Evolutionary conservation across 2,329 filamentous ascomycete species (phyloP).

Genomic region (Hypocreales sp.): DNA sequence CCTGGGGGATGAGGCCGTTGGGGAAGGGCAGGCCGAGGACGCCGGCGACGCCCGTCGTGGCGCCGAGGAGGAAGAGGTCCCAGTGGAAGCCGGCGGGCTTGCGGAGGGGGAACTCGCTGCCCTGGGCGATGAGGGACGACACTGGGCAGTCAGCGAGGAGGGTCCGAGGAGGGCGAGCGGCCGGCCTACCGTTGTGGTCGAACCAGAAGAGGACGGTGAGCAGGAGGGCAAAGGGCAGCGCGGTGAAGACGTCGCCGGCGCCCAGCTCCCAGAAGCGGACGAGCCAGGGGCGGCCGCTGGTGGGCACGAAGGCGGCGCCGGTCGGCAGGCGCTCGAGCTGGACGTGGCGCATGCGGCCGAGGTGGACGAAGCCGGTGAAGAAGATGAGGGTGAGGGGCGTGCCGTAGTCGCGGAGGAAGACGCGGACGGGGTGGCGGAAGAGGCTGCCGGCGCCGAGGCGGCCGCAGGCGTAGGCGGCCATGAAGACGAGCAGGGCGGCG

Average conservation of each 20-base stretch:
- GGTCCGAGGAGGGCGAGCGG: too few relatives aligned
- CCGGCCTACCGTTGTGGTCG: slow-evolving; percentile 59
- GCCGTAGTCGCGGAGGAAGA: slow-evolving; percentile 82
- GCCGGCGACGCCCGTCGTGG: slow-evolving; percentile 62
- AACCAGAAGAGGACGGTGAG: slow-evolving; percentile 81
- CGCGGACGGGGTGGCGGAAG: slow-evolving; percentile 59
- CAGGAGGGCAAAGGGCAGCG: slow-evolving; percentile 73
- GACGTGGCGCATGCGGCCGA: slow-evolving; percentile 65
- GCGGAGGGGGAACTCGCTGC: slow-evolving; percentile 64
- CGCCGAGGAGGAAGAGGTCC: slow-evolving; percentile 67
- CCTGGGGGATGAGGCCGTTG: slow-evolving; percentile 72
- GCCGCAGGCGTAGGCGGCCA: slow-evolving; percentile 59
- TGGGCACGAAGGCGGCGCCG: slow-evolving; percentile 65
- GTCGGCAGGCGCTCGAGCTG: slow-evolving; percentile 59
- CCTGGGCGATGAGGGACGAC: slow-evolving; percentile 69
- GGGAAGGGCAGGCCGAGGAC: slow-evolving; percentile 67
- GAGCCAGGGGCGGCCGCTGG: slow-evolving; percentile 57
- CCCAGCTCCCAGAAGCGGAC: slow-evolving; percentile 68
- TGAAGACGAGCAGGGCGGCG: slow-evolving; percentile 63
- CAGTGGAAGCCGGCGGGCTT: slow-evolving; percentile 78
- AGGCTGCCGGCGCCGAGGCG: slow-evolving; percentile 54
- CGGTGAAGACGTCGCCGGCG: slow-evolving; percentile 61
- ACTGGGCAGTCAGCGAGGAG: too few relatives aligned
- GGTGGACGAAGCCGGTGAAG: slow-evolving; percentile 79
- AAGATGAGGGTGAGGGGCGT: slow-evolving; percentile 72